Base-by-base conservation (phyloP, 2,329 filamentous ascomycete genomes). In the Aureobasidium sp. region DNA sequence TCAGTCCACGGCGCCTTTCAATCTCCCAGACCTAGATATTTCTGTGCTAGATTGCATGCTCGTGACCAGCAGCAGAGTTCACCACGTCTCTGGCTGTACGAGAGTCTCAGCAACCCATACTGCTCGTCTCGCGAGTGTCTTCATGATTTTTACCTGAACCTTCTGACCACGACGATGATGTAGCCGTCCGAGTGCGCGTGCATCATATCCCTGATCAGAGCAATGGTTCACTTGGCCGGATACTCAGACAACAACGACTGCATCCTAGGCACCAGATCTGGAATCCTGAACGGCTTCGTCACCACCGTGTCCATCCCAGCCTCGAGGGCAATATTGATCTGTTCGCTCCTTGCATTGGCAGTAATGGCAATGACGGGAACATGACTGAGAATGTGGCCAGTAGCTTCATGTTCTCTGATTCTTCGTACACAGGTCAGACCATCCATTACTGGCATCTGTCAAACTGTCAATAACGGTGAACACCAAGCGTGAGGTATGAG, bases 281-380 rank as follows among this genome's bases (percentile, higher is more conserved):
- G 68, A 25, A 74, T 71, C 1, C 70, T 50, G 59, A 70, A 72
- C 7, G 72, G 72, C 62, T 74, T 74, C 15, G 71, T 73, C 7
- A 74, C 68, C 5, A 64, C 63, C 32, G 62, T 61, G 29, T 64
- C 63, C 66, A 70, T 67, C 1, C 69, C 68, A 11, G 66, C 66
- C n/a, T 64, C 66, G 16, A 67, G 48, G 3, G 69, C 68, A 16
- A 59, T 62, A 7, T 61, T 63, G 9, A 65, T 65, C 63, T 71
- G 68, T 41, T 68, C 69, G 34, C 63, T 65, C 15, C 69, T 42
- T 8, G 67, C 69, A 54, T 70, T 71, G 13, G 69, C 69, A 29
- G 69, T 70, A 16, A 70, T 68, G 9, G 69, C 69, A 30, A 71
- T 67, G 32, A 71, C 64, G 1, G 67, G 67, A 3, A 71, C 62